Evolutionary conservation across 1,284 basidiomycete genomes (phyloP), one percentile per base, ranked within the genome.

Genomic region (Porogramme epimiltina): DNA sequence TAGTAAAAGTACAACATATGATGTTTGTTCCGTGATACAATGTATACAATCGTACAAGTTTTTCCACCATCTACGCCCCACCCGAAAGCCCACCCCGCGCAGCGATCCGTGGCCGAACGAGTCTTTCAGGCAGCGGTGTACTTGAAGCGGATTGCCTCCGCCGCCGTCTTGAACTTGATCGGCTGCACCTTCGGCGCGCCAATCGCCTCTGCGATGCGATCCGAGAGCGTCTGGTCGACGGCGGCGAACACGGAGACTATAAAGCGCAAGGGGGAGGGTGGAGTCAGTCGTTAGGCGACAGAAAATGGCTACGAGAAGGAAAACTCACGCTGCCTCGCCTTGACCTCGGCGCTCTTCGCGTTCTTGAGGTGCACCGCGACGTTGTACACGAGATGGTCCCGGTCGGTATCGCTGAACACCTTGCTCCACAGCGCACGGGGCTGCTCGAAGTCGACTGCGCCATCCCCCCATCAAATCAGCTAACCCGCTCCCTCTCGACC

Each of bases 391-490:
- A 89, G 87, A 60, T 89, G 84, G 57, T 83, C 77, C 44, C 83
- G 79, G 50, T 81, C 80, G 20, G 74, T 74, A 53, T 92, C 85
- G 56, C 78, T 80, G 76, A 93, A 89, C 22, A 95, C 93, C 63
- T 84, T 86, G 56, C 72, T 66, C 81, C 85, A 96, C 41, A 97
- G 75, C 15, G 77, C 83, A 52, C 93, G 84, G 6, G 95, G 93
- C 66, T 95, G 93, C 73, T 93, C 90, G 66, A 97, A 97, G 79
- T 97, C 94, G 64, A 91, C 84, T 87, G 65, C 49, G 51, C 25
- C 37, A n/a, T n/a, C n/a, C n/a, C n/a, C n/a, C n/a, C n/a, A n/a
- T n/a, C n/a, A n/a, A n/a, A n/a, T n/a, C n/a, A n/a, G n/a, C n/a
- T n/a, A n/a, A n/a, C n/a, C n/a, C n/a, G n/a, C n/a, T n/a, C n/a